Percentiles rank a stretch among this genome's conserved stretches.
Conservation (phyloP, 371 early-diverging fungal genomes). For the Blastocladiella emersonii region DNA sequence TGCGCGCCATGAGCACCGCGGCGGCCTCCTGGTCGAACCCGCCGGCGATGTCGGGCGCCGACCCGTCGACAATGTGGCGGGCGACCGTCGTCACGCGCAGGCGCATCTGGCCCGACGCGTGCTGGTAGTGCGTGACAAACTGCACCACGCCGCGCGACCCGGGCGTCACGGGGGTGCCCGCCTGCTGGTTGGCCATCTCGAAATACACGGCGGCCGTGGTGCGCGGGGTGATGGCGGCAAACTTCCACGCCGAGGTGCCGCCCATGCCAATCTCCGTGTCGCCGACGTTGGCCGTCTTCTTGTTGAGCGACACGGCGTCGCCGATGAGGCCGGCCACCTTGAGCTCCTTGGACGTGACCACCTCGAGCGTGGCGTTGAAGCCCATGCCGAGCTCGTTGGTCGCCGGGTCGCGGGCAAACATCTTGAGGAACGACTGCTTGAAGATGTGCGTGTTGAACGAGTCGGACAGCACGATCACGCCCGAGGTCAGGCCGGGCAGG, state of each 20-base stretch:
- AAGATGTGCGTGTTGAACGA: constrained; percentile 92
- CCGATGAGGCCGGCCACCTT: constrained; percentile 94
- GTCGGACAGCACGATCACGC: constrained; percentile 91
- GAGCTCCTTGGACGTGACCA: constrained; percentile 85
- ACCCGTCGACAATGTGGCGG: constrained; percentile 81
- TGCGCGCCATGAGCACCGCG: constrained; percentile 96
- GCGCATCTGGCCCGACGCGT: constrained; percentile 77
- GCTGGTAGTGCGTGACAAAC: constrained; percentile 91
- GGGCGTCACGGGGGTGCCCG: constrained; percentile 48
- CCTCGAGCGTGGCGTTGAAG: constrained; percentile 97
- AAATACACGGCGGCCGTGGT: constrained; percentile 87
- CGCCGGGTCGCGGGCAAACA: constrained; percentile 72
- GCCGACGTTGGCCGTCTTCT: constrained; percentile 80
- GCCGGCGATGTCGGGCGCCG: constrained; percentile 70
- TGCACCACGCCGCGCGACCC: constrained; percentile 84
- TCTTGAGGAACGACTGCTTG: constrained; percentile 87
- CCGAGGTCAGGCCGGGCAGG: constrained; percentile 85
- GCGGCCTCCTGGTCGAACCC: constrained; percentile 99
- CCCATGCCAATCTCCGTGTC: constrained; percentile 97
- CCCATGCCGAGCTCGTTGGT: constrained; percentile 84
- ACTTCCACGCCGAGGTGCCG: constrained; percentile 87
- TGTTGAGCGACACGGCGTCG: constrained; percentile 76
- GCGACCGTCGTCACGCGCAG: constrained; percentile 92
- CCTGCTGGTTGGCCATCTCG: constrained; percentile 72
- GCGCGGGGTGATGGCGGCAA: constrained; percentile 73